phyloP scores from a whole-genome alignment of 306 rosid species.

The Adenanthera pavonina region DNA sequence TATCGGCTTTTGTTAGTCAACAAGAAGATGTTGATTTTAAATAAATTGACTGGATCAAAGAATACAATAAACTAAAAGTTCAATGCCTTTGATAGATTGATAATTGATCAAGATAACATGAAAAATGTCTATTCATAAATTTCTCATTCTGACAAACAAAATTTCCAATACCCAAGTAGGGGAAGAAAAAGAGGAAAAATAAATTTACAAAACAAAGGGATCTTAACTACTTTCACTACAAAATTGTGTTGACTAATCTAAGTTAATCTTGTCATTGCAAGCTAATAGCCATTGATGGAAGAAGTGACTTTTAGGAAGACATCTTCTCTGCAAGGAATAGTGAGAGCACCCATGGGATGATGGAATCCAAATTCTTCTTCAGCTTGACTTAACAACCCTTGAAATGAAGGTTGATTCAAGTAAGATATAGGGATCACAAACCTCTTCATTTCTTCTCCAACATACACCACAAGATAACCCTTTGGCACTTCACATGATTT shows the following conservation, averaged over 20 bases:
- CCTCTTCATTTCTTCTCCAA: constrained; percentile 37
- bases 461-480: constrained; percentile 29
- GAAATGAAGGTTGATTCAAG: constrained; percentile 10
- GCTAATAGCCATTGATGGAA: neutral
- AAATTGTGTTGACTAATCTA: constrained; percentile 19
- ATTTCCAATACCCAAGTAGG: too few relatives aligned
- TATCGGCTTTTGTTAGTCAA: neutral
- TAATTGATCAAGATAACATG: too few relatives aligned
- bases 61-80: neutral
- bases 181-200: neutral
- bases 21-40: too few relatives aligned
- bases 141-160: neutral
- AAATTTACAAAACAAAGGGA: neutral
- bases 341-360: neutral
- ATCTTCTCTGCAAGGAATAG: neutral
- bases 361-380: neutral
- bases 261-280: neutral
- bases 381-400: neutral
- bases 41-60: too few relatives aligned
- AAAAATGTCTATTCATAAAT: neutral
- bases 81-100: too few relatives aligned
- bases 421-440: constrained; percentile 25
- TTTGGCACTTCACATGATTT: constrained; percentile 13
- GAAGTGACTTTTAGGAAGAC: constrained; percentile 6
- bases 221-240: neutral